Conservation (phyloP, 495 filamentous ascomycete genomes). For the Penicillium arizonense region DNA sequence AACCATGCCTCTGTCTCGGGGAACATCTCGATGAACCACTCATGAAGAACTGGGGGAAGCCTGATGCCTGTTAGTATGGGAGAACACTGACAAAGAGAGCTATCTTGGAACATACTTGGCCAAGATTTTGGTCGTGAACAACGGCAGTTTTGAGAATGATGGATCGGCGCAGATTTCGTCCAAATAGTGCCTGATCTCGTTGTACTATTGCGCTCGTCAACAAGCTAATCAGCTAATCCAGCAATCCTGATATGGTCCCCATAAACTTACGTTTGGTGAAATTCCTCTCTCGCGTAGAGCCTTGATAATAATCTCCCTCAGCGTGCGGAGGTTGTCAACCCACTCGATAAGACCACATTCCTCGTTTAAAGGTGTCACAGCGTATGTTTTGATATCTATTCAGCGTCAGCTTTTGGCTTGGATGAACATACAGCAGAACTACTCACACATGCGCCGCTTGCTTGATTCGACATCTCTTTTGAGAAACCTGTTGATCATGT, state of each 20-base stretch:
- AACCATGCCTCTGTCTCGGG: slow-evolving; percentile 93
- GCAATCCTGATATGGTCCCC: not conserved
- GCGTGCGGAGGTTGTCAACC: slow-evolving; percentile 93
- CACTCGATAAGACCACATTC: slow-evolving; percentile 98
- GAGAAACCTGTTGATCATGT: slow-evolving; percentile 92
- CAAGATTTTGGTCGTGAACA: slow-evolving; percentile 70
- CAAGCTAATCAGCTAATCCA: not conserved
- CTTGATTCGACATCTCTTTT: slow-evolving; percentile 89
- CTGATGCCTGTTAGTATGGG: slow-evolving; percentile 25
- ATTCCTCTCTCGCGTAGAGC: slow-evolving; percentile 72
- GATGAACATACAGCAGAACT: not conserved
- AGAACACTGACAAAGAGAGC: not conserved
- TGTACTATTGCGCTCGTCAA: slow-evolving; percentile 43
- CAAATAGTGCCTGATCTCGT: slow-evolving; percentile 55
- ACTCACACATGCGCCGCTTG: slow-evolving; percentile 69
- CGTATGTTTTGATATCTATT: slow-evolving; percentile 90
- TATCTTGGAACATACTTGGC: slow-evolving; percentile 29
- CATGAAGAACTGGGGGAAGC: slow-evolving; percentile 80
- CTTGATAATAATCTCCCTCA: slow-evolving; percentile 85
- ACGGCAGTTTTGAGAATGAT: slow-evolving; percentile 45
- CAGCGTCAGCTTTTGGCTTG: slow-evolving; percentile 15
- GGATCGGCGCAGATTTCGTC: slow-evolving; percentile 53
- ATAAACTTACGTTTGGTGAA: slow-evolving; percentile 44
- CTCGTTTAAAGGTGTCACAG: slow-evolving; percentile 93
- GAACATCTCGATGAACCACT: slow-evolving; percentile 96